These are phyloP conservation scores for Jatropha podagrica DNA, from an alignment of 441 rosid genomes.

Conservation along the genomic window DNA sequence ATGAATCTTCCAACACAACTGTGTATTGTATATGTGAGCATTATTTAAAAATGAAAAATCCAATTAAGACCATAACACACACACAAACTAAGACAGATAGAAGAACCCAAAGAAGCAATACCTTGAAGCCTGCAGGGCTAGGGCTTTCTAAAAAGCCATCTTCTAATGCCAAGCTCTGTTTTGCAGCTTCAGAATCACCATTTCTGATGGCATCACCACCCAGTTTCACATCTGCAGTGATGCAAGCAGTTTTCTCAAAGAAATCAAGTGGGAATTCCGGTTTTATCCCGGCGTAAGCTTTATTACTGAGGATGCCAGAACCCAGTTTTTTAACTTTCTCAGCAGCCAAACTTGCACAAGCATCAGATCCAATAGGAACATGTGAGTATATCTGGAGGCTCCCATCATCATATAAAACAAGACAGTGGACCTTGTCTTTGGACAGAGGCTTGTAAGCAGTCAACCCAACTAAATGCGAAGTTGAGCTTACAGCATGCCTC, in stretches of 20 bases:
- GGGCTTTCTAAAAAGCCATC: constrained; percentile 98
- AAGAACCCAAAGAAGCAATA: constrained; percentile 29
- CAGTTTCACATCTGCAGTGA: constrained; percentile 94
- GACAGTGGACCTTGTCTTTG: constrained; percentile 92
- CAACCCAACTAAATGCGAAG: constrained; percentile 92
- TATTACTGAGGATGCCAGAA: constrained; percentile 83
- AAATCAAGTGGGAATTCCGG: constrained; percentile 99
- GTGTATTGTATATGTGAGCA: neutral
- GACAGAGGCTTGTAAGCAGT: constrained; percentile 96
- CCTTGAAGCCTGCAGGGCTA: constrained; percentile 94
- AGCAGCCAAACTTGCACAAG: constrained; percentile 61
- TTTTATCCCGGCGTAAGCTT: constrained; percentile 79
- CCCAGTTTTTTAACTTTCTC: constrained; percentile 95
- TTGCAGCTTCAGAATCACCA: constrained; percentile 96
- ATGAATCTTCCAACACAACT: neutral
- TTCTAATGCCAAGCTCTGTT: constrained; percentile 89
- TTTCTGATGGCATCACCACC: constrained; percentile 95
- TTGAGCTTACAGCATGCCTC: constrained; percentile 82
- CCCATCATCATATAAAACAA: constrained; percentile 98
- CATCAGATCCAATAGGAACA: constrained; percentile 68
- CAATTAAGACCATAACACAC: neutral
- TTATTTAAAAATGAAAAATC: neutral
- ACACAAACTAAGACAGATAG: constrained; percentile 5
- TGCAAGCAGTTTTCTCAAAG: constrained; percentile 96
- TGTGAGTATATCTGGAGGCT: constrained; percentile 99